Percentiles rank a stretch among this genome's conserved stretches.
These are phyloP conservation scores for Halophytophthora batemanensis DNA, from an alignment of 352 stramenopile species.

Conservation along the genomic window DNA sequence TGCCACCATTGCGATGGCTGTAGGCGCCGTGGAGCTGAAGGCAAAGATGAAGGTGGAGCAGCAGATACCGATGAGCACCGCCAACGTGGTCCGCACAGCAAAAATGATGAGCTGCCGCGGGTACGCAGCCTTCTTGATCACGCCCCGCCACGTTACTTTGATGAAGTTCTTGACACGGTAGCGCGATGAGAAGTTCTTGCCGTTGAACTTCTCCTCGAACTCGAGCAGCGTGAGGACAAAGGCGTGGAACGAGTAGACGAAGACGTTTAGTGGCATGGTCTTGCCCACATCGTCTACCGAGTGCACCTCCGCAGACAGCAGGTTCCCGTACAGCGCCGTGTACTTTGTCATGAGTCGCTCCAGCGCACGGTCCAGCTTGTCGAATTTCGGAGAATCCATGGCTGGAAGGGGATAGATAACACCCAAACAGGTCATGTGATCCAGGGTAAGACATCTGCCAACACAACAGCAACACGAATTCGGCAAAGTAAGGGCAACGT, in stretches of 20 bases:
- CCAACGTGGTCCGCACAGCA: slow-evolving; percentile 59
- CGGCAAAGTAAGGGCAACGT: too few species aligned
- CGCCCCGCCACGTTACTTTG: slow-evolving; percentile 32
- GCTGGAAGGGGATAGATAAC: slow-evolving; percentile 22
- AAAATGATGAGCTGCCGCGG: slow-evolving; percentile 45
- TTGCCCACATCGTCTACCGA: slow-evolving; percentile 49
- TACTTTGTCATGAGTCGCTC: slow-evolving; percentile 59
- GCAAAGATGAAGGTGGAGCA: slow-evolving; percentile 71
- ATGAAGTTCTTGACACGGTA: slow-evolving; percentile 57
- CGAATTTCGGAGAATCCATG: slow-evolving; percentile 49
- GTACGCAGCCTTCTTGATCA: slow-evolving; percentile 44
- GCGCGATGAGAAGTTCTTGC: slow-evolving; percentile 58
- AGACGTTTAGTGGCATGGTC: slow-evolving; percentile 75
- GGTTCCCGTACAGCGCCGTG: slow-evolving; percentile 45
- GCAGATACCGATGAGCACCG: slow-evolving; percentile 52
- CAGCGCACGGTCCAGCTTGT: slow-evolving; percentile 46
- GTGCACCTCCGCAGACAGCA: slow-evolving; percentile 39
- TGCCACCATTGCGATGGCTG: slow-evolving; percentile 67
- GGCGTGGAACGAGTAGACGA: slow-evolving; percentile 80
- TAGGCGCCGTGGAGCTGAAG: slow-evolving; percentile 64
- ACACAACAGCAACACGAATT: too few species aligned
- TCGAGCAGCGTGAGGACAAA: slow-evolving; percentile 59
- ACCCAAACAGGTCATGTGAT: slow-evolving; percentile 25
- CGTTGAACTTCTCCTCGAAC: slow-evolving; percentile 67
- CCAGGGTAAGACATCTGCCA: too few species aligned